These are phyloP conservation scores for Exophiala sp. DNA, from an alignment of 2,329 filamentous ascomycete species.

Conservation along the genomic window DNA sequence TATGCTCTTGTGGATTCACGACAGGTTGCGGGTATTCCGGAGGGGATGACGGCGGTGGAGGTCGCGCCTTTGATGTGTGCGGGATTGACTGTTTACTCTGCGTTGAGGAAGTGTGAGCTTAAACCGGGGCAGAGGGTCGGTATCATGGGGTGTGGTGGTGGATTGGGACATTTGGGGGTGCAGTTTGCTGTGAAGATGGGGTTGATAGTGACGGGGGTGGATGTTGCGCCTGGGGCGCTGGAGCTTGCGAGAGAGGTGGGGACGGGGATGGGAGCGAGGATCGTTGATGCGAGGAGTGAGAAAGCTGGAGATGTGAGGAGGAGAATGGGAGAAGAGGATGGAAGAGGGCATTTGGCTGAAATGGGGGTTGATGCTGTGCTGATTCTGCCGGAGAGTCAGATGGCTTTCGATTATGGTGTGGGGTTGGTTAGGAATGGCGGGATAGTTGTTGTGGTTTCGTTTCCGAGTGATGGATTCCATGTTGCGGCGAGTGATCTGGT, in stretches of 20 bases:
- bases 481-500: slow-evolving; percentile 25
- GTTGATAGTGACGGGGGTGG: slow-evolving; percentile 57
- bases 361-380: slow-evolving; percentile 48
- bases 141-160: slow-evolving; percentile 67
- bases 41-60: slow-evolving; percentile 7
- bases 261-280: slow-evolving; percentile 52
- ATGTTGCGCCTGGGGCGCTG: slow-evolving; percentile 60
- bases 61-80: slow-evolving; percentile 24
- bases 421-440: slow-evolving; percentile 31
- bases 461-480: slow-evolving; percentile 23
- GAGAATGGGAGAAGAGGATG: slow-evolving; percentile 23
- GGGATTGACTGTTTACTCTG: slow-evolving; percentile 21
- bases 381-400: slow-evolving; percentile 37
- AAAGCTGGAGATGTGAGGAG: slow-evolving; percentile 32
- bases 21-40: slow-evolving; percentile 29
- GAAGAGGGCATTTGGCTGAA: slow-evolving; percentile 28
- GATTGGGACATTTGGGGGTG: slow-evolving; percentile 71
- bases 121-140: slow-evolving; percentile 50
- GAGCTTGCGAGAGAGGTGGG: slow-evolving; percentile 62
- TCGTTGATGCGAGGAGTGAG: slow-evolving; percentile 38
- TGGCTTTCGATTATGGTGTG: slow-evolving; percentile 36
- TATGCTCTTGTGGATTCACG: slow-evolving; percentile 28
- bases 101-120: slow-evolving; percentile 14
- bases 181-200: slow-evolving; percentile 76
- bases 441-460: slow-evolving; percentile 34